Evolutionary conservation across 192 early-diverging fungal species (phyloP), one percentile per base, ranked within the genome.

Genomic region (Backusella westeae): DNA sequence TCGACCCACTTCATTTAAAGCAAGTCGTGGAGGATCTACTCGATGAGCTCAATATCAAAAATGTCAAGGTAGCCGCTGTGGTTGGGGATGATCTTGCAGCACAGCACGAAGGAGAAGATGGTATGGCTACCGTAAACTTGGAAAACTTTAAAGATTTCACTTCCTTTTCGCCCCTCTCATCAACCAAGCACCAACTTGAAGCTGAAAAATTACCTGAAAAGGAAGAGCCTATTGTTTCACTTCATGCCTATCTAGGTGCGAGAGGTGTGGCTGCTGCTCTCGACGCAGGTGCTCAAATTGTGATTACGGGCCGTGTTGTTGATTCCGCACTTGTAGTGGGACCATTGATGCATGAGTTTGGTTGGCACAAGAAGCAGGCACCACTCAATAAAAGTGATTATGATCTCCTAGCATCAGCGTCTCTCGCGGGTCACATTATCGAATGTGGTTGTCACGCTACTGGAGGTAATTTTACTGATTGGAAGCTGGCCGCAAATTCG

Each of bases 371-470:
- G 14, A 29, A 72, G 12, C 69, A 70, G 4, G n/a, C 17, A 26
- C 63, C 63, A 32, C 17, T 35, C 5, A 63, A 63, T 14, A 26
- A 63, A 35, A 69, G 35, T 78, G 82, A 90, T 67, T 89, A 81
- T 73, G 87, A 92, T 76, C 80, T 83, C 26, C 85, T 92, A 67
- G 90, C 89, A 8, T 84, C 83, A 14, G 89, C 87, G 0, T 90
- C 90, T 2, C 79, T 92, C 63, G 90, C 89, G 7, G 90, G 90
- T 17, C 90, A 92, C 52, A 86, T 91, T 67, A 88, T 92, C 49
- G 90, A 91, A 79, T 92, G 90, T 73, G 90, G 90, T 15, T 89
- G 89, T 77, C 90, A 92, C 23, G 84, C 88, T 34, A 92, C 90
- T 14, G 89, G 90, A 44, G 90, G 89, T 8, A 92, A 91, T 75